Conservation (phyloP, 2,329 filamentous ascomycete species). For the Raffaelea albimanens region DNA sequence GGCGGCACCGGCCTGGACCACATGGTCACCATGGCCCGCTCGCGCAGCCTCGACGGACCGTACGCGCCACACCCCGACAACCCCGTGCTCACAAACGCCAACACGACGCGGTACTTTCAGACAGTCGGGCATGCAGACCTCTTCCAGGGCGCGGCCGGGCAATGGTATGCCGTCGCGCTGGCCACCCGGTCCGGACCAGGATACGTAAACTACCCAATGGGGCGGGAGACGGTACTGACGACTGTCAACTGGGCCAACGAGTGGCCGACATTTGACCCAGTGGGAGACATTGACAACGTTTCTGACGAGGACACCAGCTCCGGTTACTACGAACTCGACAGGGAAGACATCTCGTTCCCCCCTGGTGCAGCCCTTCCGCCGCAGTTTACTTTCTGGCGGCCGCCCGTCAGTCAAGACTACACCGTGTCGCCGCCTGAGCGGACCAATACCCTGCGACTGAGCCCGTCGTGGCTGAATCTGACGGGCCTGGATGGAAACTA, state of each 20-base stretch:
- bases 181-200: constrained; percentile 29
- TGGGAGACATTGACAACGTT: constrained; percentile 6
- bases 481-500: constrained; percentile 42
- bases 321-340: constrained; percentile 5
- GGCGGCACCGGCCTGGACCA: constrained; percentile 39
- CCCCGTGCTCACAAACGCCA: constrained; percentile 35
- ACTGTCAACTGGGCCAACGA: constrained; percentile 26
- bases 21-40: constrained; percentile 38
- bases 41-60: constrained; percentile 30
- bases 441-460: constrained; percentile 33
- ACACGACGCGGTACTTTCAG: constrained; percentile 36
- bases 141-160: constrained; percentile 35
- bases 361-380: constrained; percentile 33
- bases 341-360: constrained; percentile 19
- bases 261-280: constrained; percentile 17
- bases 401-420: constrained; percentile 36
- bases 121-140: constrained; percentile 48
- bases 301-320: background rate
- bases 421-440: constrained; percentile 31
- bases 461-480: constrained; percentile 40
- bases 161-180: constrained; percentile 28
- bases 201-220: constrained; percentile 31
- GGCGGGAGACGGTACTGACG: constrained; percentile 31
- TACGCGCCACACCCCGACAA: constrained; percentile 32
- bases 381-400: constrained; percentile 49